Percentiles rank a stretch among this genome's conserved stretches.
Evolutionary conservation across 2,329 filamentous ascomycete genomes (phyloP).

Genomic region (Alternaria ethzedia): DNA sequence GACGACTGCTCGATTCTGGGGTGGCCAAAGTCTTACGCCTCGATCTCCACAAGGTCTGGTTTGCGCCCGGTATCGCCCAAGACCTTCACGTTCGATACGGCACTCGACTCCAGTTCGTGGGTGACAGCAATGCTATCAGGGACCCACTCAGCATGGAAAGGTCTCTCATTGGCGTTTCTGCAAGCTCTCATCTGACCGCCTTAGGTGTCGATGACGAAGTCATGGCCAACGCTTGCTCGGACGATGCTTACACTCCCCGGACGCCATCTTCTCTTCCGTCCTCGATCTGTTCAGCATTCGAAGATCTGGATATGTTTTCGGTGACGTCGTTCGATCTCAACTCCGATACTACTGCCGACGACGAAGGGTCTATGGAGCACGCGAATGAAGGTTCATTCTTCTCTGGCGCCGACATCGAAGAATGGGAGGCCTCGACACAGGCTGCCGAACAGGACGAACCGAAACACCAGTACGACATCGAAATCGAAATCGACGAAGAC

Average conservation of each 20-base stretch:
- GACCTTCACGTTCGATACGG: slow-evolving; percentile 8
- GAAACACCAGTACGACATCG: not conserved
- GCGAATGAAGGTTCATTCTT: slow-evolving; percentile 15
- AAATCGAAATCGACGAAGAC: slow-evolving; percentile 3
- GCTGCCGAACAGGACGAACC: not conserved
- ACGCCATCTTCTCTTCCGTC: slow-evolving; percentile 12
- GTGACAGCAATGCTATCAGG: not conserved
- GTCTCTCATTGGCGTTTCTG: slow-evolving; percentile 6
- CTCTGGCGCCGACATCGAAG: slow-evolving; percentile 13
- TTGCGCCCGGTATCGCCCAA: slow-evolving; percentile 16
- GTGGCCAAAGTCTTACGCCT: slow-evolving; percentile 13
- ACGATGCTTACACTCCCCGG: not conserved
- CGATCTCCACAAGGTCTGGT: slow-evolving; percentile 16
- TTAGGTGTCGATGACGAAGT: slow-evolving; percentile 13
- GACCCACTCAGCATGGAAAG: slow-evolving; percentile 2
- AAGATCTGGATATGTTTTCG: slow-evolving; percentile 20
- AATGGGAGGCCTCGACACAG: slow-evolving; percentile 11
- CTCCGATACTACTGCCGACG: not conserved
- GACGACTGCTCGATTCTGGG: slow-evolving; percentile 9
- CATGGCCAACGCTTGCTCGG: not conserved
- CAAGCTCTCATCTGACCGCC: slow-evolving; percentile 9
- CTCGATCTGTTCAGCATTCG: slow-evolving; percentile 13
- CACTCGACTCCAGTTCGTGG: slow-evolving; percentile 10
- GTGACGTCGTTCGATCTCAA: slow-evolving; percentile 9
- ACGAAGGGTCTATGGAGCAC: not conserved